Evolutionary conservation across 1,139 yeast genomes (phyloP).

Genomic region (Zygosaccharomyces pseudobailii): DNA sequence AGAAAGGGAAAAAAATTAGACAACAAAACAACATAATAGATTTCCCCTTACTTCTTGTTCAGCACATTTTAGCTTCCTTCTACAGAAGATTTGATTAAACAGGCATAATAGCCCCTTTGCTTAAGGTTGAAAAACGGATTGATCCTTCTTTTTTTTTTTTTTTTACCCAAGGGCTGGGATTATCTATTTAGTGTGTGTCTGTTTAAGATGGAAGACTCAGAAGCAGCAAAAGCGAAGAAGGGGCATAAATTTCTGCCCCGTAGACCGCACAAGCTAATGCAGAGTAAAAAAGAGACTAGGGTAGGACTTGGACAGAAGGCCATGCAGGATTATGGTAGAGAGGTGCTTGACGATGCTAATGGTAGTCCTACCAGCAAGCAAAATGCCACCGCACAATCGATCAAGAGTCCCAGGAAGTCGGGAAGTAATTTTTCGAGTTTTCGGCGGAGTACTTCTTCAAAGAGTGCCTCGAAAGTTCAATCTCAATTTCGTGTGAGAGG

Average conservation of each 20-base stretch:
- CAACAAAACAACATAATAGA: not conserved
- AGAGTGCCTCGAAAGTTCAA: not conserved
- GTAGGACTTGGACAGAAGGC: constrained; percentile 8
- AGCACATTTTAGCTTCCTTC: not conserved
- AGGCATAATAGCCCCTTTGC: not conserved
- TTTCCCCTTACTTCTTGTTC: not conserved
- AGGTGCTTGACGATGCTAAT: constrained; percentile 4
- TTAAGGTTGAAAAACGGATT: not conserved
- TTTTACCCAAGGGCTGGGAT: not conserved
- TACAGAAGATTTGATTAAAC: too few relatives aligned
- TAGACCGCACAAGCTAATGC: not conserved
- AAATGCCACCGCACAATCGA: not conserved
- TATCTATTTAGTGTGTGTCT: not conserved
- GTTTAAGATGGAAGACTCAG: not conserved
- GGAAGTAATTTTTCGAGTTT: not conserved
- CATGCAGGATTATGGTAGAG: constrained; percentile 11
- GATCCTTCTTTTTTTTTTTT: not conserved
- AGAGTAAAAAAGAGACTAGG: not conserved
- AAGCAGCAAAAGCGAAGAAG: not conserved
- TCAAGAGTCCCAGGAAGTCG: constrained; percentile 1
- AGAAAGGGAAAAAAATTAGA: not conserved
- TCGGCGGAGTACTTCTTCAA: not conserved
- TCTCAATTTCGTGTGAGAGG: not conserved
- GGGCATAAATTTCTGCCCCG: not conserved
- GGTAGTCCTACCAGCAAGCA: not conserved